phyloP scores from a whole-genome alignment of 2,329 filamentous ascomycete species.

The Alternaria sp. region DNA sequence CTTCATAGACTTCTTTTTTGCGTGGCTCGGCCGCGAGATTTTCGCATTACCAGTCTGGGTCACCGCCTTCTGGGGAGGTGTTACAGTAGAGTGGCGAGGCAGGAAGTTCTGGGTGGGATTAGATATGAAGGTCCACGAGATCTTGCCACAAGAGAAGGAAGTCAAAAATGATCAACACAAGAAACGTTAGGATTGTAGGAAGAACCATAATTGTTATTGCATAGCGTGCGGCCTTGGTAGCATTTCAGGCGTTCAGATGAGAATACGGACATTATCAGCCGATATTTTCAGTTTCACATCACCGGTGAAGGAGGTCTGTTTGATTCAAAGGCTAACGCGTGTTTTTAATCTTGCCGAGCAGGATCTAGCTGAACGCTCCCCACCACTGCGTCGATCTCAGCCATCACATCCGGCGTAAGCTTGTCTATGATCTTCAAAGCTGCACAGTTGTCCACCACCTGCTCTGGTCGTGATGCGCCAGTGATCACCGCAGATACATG shows the following conservation, averaged over 20 bases:
- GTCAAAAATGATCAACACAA: neutral
- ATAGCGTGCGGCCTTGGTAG: neutral
- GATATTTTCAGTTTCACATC: neutral
- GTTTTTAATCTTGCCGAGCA: constrained; percentile 28
- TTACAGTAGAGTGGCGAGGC: constrained; percentile 86
- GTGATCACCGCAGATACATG: constrained; percentile 42
- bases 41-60: constrained; percentile 89
- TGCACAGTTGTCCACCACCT: constrained; percentile 47
- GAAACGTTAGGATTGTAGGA: neutral
- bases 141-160: constrained; percentile 37
- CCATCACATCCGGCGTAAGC: constrained; percentile 54
- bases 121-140: constrained; percentile 79
- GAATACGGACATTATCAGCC: neutral
- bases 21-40: constrained; percentile 84
- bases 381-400: constrained; percentile 47
- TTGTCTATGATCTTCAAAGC: constrained; percentile 53
- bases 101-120: constrained; percentile 79
- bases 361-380: constrained; percentile 32
- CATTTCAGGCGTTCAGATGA: neutral
- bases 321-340: neutral
- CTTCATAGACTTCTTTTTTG: constrained; percentile 74
- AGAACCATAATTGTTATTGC: neutral
- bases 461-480: constrained; percentile 37
- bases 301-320: neutral
- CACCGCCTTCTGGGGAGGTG: constrained; percentile 87